Evolutionary conservation across 129 eudicot species (phyloP).

Genomic region (Flaveria ramosissima): DNA sequence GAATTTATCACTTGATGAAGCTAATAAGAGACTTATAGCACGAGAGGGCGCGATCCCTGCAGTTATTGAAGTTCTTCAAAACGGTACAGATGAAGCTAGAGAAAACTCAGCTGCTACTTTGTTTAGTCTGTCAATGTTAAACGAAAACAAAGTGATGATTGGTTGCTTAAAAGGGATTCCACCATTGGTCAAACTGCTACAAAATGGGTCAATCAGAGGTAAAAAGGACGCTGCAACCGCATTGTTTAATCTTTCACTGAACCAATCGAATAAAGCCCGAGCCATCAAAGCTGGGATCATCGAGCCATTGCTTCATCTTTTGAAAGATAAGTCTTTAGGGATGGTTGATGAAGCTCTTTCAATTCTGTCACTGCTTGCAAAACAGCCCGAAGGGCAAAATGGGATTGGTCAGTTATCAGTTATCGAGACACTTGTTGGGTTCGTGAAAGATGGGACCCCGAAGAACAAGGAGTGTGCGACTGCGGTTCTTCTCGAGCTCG

Average conservation of each 20-base stretch:
- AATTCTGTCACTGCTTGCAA: constrained; percentile 56
- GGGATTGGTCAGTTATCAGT: constrained; percentile 59
- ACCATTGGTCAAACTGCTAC: constrained; percentile 52
- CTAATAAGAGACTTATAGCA: constrained; percentile 63
- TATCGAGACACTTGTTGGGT: constrained; percentile 54
- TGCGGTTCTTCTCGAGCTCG: constrained; percentile 66
- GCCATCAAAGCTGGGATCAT: constrained; percentile 75
- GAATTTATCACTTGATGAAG: constrained; percentile 63
- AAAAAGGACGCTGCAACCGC: constrained; percentile 78
- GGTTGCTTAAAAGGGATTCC: constrained; percentile 60
- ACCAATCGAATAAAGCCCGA: constrained; percentile 57
- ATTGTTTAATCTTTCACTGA: constrained; percentile 53
- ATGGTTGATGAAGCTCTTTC: constrained; percentile 85
- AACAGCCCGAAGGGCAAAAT: constrained; percentile 62
- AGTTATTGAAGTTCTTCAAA: constrained; percentile 55
- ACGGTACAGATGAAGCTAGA: constrained; percentile 61
- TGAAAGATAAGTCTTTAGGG: constrained; percentile 52
- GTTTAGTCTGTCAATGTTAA: constrained; percentile 63
- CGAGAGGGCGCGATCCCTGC: constrained; percentile 64
- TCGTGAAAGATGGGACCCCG: constrained; percentile 65
- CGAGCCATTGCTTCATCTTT: constrained; percentile 54
- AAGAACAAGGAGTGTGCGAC: constrained; percentile 80
- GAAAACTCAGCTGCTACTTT: constrained; percentile 81
- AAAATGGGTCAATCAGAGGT: constrained; percentile 55
- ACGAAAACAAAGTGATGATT: constrained; percentile 65